Evolutionary conservation across 176 grass and related monocot species (phyloP).

Genomic region (Ananas comosus): DNA sequence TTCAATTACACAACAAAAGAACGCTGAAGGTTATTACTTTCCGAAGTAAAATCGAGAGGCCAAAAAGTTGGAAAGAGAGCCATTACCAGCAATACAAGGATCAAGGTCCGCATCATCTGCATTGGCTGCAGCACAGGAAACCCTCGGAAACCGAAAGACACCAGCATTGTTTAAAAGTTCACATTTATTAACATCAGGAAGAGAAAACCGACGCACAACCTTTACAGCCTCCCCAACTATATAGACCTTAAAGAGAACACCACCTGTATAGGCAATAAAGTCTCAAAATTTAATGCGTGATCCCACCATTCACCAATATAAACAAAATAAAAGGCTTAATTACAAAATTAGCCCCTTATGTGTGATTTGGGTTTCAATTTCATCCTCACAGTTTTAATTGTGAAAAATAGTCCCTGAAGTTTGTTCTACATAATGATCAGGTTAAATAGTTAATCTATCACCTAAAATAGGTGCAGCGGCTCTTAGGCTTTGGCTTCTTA

Average conservation of each 20-base stretch:
- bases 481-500: too few species aligned
- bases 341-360: too few species aligned
- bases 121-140: constrained; percentile 83
- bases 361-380: too few species aligned
- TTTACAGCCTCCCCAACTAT: constrained; percentile 75
- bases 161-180: constrained; percentile 55
- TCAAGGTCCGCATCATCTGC: constrained; percentile 80
- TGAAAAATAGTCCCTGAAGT: too few species aligned
- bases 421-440: too few species aligned
- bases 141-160: constrained; percentile 77
- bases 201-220: constrained; percentile 72
- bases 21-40: background rate
- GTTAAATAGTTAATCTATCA: too few species aligned
- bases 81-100: constrained; percentile 63
- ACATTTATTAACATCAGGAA: constrained; percentile 67
- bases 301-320: too few species aligned
- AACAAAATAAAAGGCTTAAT: too few species aligned
- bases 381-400: too few species aligned
- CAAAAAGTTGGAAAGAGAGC: constrained; percentile 9
- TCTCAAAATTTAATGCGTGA: too few species aligned
- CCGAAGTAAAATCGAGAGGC: background rate
- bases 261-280: constrained; percentile 32
- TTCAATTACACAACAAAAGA: constrained; percentile 1
- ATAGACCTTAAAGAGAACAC: constrained; percentile 90
- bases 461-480: too few species aligned